These are phyloP conservation scores for Phytopythium montanum DNA, from an alignment of 352 stramenopile species.

Conservation along the genomic window DNA sequence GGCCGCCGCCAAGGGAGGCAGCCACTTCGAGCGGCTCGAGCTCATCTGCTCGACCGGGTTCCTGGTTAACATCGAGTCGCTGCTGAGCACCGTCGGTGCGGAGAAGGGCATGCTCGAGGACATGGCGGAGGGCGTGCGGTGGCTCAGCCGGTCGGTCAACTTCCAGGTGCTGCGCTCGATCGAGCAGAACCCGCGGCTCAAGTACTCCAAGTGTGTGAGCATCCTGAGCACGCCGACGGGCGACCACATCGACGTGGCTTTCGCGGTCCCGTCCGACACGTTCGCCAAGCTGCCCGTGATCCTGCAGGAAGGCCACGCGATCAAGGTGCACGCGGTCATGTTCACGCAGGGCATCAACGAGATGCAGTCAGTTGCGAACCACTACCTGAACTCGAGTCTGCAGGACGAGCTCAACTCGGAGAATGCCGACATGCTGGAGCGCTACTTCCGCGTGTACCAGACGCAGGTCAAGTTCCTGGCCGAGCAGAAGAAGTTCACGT, in stretches of 20 bases:
- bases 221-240: constrained; percentile 49
- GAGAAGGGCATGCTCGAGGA: constrained; percentile 97
- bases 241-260: constrained; percentile 62
- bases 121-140: constrained; percentile 83
- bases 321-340: constrained; percentile 78
- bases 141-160: constrained; percentile 75
- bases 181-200: constrained; percentile 41
- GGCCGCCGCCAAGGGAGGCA: constrained; percentile 46
- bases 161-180: constrained; percentile 69
- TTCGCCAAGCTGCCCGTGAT: constrained; percentile 57
- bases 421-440: constrained; percentile 58
- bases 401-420: constrained; percentile 86
- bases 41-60: constrained; percentile 76
- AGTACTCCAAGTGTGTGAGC: constrained; percentile 76
- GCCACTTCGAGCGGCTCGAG: constrained; percentile 53
- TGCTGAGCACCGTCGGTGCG: constrained; percentile 92
- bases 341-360: constrained; percentile 94
- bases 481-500: constrained; percentile 9
- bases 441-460: constrained; percentile 80
- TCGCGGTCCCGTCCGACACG: constrained; percentile 54
- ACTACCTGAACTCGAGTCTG: constrained; percentile 74
- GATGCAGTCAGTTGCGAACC: constrained; percentile 91
- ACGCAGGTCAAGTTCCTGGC: constrained; percentile 39
- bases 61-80: constrained; percentile 92
- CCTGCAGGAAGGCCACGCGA: constrained; percentile 55